These are phyloP conservation scores for Trichoderma gamsii DNA, from an alignment of 495 filamentous ascomycete species.

Conservation along the genomic window DNA sequence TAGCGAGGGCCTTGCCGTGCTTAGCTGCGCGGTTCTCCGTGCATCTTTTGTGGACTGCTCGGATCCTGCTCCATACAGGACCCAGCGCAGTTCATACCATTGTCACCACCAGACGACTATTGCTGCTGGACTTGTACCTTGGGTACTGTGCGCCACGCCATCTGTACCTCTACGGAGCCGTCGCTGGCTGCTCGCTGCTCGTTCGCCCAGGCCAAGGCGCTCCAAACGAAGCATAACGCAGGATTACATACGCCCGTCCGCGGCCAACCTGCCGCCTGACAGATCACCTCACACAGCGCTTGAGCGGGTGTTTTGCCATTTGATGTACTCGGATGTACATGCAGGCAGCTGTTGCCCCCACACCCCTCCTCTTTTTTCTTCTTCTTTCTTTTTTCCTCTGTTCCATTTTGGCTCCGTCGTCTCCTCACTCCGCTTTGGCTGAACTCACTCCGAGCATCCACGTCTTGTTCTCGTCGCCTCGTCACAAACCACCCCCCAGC, in stretches of 20 bases:
- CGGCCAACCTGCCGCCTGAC: background rate
- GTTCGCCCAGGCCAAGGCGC: background rate
- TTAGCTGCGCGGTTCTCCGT: background rate
- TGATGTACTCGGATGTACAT: background rate
- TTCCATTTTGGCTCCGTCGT: background rate
- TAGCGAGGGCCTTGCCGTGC: background rate
- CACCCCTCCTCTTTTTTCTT: background rate
- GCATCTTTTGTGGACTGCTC: background rate
- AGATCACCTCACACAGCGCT: slow-evolving; percentile 3
- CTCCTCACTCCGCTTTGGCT: background rate
- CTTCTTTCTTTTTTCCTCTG: background rate
- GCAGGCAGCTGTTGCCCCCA: background rate
- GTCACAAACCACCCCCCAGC: slow-evolving; percentile 4
- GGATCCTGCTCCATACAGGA: background rate
- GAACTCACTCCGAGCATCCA: background rate
- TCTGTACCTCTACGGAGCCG: too few species aligned
- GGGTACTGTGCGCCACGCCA: background rate
- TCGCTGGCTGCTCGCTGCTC: background rate
- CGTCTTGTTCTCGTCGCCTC: background rate
- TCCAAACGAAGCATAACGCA: background rate
- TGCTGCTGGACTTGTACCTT: background rate
- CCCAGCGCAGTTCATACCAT: background rate
- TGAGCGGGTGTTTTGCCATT: background rate
- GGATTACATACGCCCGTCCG: slow-evolving; percentile 12
- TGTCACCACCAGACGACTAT: background rate